phyloP scores from a whole-genome alignment of 371 early-diverging fungal genomes.

The Batkoa obscura region DNA sequence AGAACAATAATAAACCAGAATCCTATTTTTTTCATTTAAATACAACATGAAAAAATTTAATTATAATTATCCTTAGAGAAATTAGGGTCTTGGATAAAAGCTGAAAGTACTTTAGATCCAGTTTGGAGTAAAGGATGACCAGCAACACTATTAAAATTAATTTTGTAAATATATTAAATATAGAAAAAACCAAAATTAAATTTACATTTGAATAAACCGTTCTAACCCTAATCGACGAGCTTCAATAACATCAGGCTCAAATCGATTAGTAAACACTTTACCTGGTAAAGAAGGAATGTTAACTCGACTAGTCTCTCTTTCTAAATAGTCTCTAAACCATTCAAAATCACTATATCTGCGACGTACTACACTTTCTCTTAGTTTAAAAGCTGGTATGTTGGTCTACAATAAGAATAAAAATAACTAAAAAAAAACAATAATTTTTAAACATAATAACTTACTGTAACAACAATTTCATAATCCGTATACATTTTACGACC shows the following conservation, averaged over 20 bases:
- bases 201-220: slow-evolving; percentile 87
- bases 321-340: slow-evolving; percentile 88
- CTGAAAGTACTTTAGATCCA: slow-evolving; percentile 82
- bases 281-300: slow-evolving; percentile 92
- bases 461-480: slow-evolving; percentile 84
- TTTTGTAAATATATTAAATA: neutral
- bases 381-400: slow-evolving; percentile 92
- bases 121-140: slow-evolving; percentile 96
- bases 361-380: slow-evolving; percentile 62
- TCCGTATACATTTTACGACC: slow-evolving; percentile 85
- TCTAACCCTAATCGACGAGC: slow-evolving; percentile 78
- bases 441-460: slow-evolving; percentile 17
- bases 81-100: slow-evolving; percentile 86
- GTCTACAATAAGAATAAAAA: slow-evolving; percentile 29
- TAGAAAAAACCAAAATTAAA: neutral
- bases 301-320: slow-evolving; percentile 76
- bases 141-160: slow-evolving; percentile 38
- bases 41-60: slow-evolving; percentile 10
- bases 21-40: too few relatives aligned
- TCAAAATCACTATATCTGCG: slow-evolving; percentile 95
- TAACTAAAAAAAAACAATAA: neutral
- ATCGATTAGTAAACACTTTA: slow-evolving; percentile 91
- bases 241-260: slow-evolving; percentile 86
- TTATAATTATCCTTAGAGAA: slow-evolving; percentile 57
- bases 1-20: too few relatives aligned